Conservation (phyloP, 2,329 filamentous ascomycete genomes). For the Trichoderma citrinoviride region DNA sequence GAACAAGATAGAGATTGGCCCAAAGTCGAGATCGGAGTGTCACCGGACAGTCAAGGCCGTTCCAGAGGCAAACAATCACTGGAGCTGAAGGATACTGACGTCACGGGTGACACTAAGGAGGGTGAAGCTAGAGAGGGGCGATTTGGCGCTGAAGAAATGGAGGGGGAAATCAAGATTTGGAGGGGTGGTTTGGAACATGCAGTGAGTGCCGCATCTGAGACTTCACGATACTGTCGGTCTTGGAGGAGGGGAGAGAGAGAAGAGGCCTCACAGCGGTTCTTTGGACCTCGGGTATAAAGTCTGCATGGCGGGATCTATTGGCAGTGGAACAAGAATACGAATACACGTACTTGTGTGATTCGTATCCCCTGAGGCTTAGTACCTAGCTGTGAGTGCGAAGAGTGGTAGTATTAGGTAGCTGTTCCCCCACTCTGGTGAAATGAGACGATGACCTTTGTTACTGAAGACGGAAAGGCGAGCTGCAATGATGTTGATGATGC, state of each 20-base stretch:
- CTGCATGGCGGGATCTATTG: not conserved
- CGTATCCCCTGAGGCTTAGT: constrained; percentile 6
- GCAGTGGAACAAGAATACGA: not conserved
- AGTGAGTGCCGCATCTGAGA: not conserved
- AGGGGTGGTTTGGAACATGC: not conserved
- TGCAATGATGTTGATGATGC: not conserved
- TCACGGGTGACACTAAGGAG: constrained; percentile 8
- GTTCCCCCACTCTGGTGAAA: not conserved
- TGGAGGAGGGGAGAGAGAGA: not conserved
- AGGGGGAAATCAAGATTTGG: constrained; percentile 9
- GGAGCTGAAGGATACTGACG: not conserved
- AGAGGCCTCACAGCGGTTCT: not conserved
- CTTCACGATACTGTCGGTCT: not conserved
- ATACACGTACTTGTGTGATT: constrained; percentile 8
- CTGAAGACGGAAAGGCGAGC: not conserved
- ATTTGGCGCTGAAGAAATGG: not conserved
- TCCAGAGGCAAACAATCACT: not conserved
- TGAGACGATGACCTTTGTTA: not conserved
- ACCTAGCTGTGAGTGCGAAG: not conserved
- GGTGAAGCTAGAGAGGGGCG: not conserved
- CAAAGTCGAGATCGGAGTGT: too few relatives aligned
- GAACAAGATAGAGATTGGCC: not conserved
- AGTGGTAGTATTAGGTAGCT: too few relatives aligned
- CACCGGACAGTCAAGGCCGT: not conserved
- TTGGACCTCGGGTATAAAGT: too few relatives aligned